Base-by-base conservation (phyloP, 345 rosid genomes). In the Boechera divaricarpa region DNA sequence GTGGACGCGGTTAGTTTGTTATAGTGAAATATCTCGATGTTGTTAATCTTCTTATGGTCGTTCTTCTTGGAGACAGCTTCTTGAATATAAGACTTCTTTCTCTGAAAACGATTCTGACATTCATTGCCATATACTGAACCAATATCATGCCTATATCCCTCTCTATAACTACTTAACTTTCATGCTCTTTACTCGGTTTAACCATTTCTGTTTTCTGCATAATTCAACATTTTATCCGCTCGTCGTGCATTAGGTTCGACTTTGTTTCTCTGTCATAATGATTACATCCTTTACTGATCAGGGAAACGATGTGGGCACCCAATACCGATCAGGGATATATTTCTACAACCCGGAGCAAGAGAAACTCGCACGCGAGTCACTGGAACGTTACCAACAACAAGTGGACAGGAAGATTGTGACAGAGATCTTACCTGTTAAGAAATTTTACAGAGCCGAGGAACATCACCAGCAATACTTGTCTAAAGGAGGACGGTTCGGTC, bases 301-400 rank as follows among this genome's bases (percentile, higher is more conserved):
- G 98, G 98, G 98, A 12, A 83, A 85, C 72, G 97, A 92, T 80
- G 98, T 94, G 69, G 98, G 98, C 63, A 83, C 92, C 0, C 98
- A 92, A 64, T 92, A 94, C 82, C 75, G 98, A 82, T 92, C 98
- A 26, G 98, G 97, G 65, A 89, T 92, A 70, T 94, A 84, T 66
- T 76, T 35, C 58, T 94, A 90, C 77, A 88, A 84, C 12, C 83
- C 87, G 0, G 98, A 92, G 76, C 98, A 94, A 83, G 98, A 92
- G 86, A 80, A 85, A 64, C 86, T 79, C 7, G 98, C 98, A 4
- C 74, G 26, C 38, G 94, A 89, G 64, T 89, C 98, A 31, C 0
- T 83, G 76, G 97, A 89, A 72, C 81, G 48, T 52, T 92, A 86
- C 66, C 91, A 88, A 84, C 77, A 85, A 63, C 67, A 84, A 54